phyloP scores from a whole-genome alignment of 2,329 filamentous ascomycete species.

The Harringtonia lauricola region DNA sequence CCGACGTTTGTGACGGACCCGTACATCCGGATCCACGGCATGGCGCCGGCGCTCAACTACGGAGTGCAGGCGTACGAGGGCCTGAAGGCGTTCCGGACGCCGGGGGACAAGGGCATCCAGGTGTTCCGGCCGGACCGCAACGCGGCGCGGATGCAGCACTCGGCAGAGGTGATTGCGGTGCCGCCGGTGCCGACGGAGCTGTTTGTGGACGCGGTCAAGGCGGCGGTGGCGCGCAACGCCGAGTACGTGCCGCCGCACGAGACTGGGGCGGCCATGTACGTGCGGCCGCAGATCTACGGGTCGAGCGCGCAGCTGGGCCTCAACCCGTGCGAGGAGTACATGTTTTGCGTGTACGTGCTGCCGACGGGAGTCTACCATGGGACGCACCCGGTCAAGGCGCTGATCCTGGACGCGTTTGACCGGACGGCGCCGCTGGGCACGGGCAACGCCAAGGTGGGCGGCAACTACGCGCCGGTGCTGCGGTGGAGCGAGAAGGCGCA shows the following conservation, averaged over 20 bases:
- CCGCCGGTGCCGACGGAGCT: slow-evolving; percentile 66
- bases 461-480: slow-evolving; percentile 90
- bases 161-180: slow-evolving; percentile 71
- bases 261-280: slow-evolving; percentile 85
- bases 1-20: slow-evolving; percentile 75
- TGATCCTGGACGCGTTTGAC: slow-evolving; percentile 90
- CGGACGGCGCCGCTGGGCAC: slow-evolving; percentile 85
- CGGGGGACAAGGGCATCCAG: slow-evolving; percentile 57
- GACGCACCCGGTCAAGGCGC: slow-evolving; percentile 70
- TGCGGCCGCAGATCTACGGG: slow-evolving; percentile 81
- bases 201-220: slow-evolving; percentile 65
- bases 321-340: slow-evolving; percentile 82
- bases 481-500: slow-evolving; percentile 76
- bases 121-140: slow-evolving; percentile 86
- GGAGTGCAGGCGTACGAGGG: slow-evolving; percentile 97
- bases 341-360: slow-evolving; percentile 79
- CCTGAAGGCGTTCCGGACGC: slow-evolving; percentile 87
- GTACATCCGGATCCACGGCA: slow-evolving; percentile 81
- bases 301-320: slow-evolving; percentile 79
- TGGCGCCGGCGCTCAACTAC: slow-evolving; percentile 93
- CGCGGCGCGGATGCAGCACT: slow-evolving; percentile 73
- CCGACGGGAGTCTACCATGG: slow-evolving; percentile 94
- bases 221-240: slow-evolving; percentile 81
- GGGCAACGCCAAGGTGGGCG: slow-evolving; percentile 85
- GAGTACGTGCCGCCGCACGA: slow-evolving; percentile 83